Percentiles rank a stretch among this genome's conserved stretches.
Evolutionary conservation across 345 rosid genomes (phyloP).

Genomic region (Syzygium jambos): DNA sequence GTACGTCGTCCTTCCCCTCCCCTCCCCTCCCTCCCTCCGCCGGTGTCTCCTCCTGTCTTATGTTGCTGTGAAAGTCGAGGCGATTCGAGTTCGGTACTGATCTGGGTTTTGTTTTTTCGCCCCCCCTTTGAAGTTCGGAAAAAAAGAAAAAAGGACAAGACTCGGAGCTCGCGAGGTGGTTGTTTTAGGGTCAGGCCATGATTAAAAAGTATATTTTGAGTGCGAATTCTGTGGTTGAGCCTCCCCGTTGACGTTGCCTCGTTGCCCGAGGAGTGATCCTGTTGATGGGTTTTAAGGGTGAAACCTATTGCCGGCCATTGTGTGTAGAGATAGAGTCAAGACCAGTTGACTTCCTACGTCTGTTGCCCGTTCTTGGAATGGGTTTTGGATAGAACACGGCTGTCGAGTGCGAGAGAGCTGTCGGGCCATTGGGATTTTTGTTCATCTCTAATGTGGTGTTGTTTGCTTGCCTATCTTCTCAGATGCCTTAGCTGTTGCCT

Average conservation of each 20-base stretch:
- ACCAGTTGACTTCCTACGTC: not conserved
- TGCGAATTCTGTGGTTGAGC: not conserved
- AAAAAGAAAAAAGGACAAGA: not conserved
- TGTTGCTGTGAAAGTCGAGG: not conserved
- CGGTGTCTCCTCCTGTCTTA: not conserved
- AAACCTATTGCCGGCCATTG: not conserved
- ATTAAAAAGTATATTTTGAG: not conserved
- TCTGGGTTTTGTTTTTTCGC: not conserved
- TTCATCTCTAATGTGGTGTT: not conserved
- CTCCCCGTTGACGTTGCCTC: not conserved
- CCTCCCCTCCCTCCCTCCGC: not conserved
- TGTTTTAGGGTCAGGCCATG: not conserved
- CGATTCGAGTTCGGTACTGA: not conserved
- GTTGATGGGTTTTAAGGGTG: not conserved
- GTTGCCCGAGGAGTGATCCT: not conserved
- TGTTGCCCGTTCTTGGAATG: not conserved
- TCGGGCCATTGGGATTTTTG: not conserved
- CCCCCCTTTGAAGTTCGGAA: not conserved
- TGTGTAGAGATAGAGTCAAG: not conserved
- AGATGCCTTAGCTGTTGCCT: not conserved
- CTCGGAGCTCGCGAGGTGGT: not conserved
- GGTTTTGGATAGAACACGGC: not conserved
- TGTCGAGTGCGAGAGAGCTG: not conserved
- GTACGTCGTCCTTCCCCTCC: conserved; percentile 15
- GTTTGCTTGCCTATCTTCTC: not conserved